Percentiles rank a stretch among this genome's conserved stretches.
phyloP scores from a whole-genome alignment of 352 stramenopile species.

The Phytopythium delawarense region DNA sequence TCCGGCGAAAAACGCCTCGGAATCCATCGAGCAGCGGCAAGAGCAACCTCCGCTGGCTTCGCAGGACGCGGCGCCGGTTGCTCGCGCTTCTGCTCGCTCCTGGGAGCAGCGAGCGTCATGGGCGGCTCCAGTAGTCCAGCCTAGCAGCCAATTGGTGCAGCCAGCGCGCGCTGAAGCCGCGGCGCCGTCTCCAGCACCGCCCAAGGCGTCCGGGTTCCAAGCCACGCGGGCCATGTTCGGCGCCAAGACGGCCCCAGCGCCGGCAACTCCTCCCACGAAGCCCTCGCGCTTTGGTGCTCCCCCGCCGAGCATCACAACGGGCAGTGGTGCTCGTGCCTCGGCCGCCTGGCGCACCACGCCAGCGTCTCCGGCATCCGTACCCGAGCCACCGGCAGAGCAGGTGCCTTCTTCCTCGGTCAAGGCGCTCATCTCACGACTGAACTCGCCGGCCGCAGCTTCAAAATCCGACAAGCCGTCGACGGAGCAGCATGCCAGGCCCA shows the following conservation, averaged over 20 bases:
- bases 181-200: not conserved
- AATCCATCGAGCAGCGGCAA: not conserved
- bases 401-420: not conserved
- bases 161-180: not conserved
- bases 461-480: not conserved
- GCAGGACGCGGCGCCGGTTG: not conserved
- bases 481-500: not conserved
- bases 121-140: not conserved
- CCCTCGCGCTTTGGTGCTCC: not conserved
- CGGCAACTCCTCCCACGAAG: conserved; percentile 3
- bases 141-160: not conserved
- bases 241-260: conserved; percentile 11
- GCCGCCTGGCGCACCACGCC: not conserved
- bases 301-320: not conserved
- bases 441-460: not conserved
- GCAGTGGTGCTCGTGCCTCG: not conserved
- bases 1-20: not conserved
- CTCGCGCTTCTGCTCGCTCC: not conserved
- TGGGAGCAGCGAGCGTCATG: not conserved
- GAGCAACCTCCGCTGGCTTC: not conserved
- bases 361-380: not conserved
- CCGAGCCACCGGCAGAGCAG: not conserved
- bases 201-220: conserved; percentile 16
- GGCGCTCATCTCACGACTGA: conserved; percentile 8
- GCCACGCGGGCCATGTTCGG: conserved; percentile 26